phyloP scores from a whole-genome alignment of 2,329 filamentous ascomycete species.

The Neopestalotiopsis sp. region DNA sequence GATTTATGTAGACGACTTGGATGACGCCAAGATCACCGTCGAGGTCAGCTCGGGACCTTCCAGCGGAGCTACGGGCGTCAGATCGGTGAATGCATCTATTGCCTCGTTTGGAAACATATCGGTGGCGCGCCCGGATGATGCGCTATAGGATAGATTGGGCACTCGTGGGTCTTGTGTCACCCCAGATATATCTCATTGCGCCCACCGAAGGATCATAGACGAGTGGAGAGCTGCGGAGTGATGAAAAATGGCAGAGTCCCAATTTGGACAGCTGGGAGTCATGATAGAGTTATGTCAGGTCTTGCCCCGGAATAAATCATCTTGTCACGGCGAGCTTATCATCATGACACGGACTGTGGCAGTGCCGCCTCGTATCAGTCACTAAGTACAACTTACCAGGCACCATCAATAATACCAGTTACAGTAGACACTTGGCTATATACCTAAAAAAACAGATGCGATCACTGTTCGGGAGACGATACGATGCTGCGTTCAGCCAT shows the following conservation, averaged over 20 bases:
- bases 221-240: not conserved
- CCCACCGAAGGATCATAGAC: not conserved
- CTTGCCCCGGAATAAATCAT: not conserved
- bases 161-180: not conserved
- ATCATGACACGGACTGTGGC: not conserved
- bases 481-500: not conserved
- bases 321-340: not conserved
- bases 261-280: not conserved
- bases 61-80: slow-evolving; percentile 4
- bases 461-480: not conserved
- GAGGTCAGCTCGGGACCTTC: not conserved
- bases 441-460: not conserved
- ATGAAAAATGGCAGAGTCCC: not conserved
- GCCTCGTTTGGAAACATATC: slow-evolving; percentile 14
- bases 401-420: not conserved
- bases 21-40: slow-evolving; percentile 5
- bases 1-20: slow-evolving; percentile 7
- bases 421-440: not conserved
- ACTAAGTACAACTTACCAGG: not conserved
- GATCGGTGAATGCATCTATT: not conserved
- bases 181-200: not conserved
- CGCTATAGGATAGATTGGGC: not conserved
- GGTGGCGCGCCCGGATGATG: not conserved
- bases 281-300: not conserved
- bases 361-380: not conserved